These are phyloP conservation scores for Hygrocybe coccinea DNA, from an alignment of 768 basidiomycete species.

Conservation along the genomic window DNA sequence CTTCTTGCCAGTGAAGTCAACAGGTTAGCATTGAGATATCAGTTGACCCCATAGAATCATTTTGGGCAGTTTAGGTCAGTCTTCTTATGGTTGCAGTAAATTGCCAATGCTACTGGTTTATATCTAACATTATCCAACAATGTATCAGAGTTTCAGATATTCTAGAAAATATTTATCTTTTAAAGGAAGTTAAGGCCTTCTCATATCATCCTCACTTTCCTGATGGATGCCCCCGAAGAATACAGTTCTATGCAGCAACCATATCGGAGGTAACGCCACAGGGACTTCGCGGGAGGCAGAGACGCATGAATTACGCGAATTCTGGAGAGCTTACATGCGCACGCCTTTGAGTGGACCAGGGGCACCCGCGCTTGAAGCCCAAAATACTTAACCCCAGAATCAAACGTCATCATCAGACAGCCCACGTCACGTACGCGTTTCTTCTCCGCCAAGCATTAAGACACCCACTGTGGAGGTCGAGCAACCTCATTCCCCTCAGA, in stretches of 20 bases:
- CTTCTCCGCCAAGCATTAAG: constrained; percentile 63
- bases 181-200: neutral
- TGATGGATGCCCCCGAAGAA: constrained; percentile 30
- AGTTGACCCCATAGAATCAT: neutral
- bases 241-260: constrained; percentile 5
- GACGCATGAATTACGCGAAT: constrained; percentile 54
- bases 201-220: neutral
- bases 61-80: neutral
- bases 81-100: neutral
- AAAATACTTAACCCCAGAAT: neutral
- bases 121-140: neutral
- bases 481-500: constrained; percentile 9
- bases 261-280: constrained; percentile 20
- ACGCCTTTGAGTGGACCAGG: constrained; percentile 51
- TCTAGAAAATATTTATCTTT: neutral
- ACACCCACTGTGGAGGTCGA: constrained; percentile 41
- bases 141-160: neutral
- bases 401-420: neutral
- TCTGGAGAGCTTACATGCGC: constrained; percentile 72
- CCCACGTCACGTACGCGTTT: constrained; percentile 48
- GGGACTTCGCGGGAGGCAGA: constrained; percentile 31
- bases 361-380: constrained; percentile 12
- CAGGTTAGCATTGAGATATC: neutral
- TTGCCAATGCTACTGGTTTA: neutral
- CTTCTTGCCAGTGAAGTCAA: neutral